A percentile compares a stretch with the other conserved stretches of the same genome.
phyloP scores from a whole-genome alignment of 768 basidiomycete genomes.

The Podaxis sp. region DNA sequence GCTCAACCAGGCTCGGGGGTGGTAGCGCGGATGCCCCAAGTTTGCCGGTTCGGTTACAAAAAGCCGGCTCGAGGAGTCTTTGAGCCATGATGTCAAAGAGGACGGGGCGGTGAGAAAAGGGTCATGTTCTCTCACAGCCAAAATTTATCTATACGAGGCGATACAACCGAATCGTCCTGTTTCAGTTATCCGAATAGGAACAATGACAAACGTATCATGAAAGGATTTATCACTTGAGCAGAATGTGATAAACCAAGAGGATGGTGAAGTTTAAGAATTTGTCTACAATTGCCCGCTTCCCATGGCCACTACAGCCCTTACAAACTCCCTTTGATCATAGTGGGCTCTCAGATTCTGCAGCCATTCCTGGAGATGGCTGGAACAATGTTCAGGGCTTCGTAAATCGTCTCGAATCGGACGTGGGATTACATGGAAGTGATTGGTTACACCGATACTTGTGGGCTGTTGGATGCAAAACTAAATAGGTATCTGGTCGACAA shows the following conservation, averaged over 20 bases:
- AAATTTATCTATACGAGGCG: neutral
- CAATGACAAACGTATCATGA: neutral
- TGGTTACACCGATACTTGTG: neutral
- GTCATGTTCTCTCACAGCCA: neutral
- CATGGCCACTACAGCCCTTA: neutral
- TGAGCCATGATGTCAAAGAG: neutral
- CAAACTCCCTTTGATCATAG: neutral
- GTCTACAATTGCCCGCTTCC: neutral
- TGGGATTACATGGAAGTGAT: too few relatives aligned
- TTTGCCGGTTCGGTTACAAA: neutral
- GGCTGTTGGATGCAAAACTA: neutral
- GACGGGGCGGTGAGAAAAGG: neutral
- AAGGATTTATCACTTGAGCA: neutral
- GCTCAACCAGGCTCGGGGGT: neutral
- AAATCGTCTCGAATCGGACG: too few relatives aligned
- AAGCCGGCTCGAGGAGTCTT: slow-evolving; percentile 1
- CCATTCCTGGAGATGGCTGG: neutral
- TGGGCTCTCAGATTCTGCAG: neutral
- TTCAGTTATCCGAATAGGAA: neutral
- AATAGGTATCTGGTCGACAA: neutral
- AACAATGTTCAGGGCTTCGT: too few relatives aligned
- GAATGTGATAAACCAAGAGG: neutral
- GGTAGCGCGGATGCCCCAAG: neutral
- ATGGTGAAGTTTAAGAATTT: neutral
- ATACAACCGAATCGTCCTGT: neutral